Evolutionary conservation across 1,139 yeast genomes (phyloP), one percentile per base, ranked within the genome.

Genomic region (Blastobotrys petasosporus): DNA sequence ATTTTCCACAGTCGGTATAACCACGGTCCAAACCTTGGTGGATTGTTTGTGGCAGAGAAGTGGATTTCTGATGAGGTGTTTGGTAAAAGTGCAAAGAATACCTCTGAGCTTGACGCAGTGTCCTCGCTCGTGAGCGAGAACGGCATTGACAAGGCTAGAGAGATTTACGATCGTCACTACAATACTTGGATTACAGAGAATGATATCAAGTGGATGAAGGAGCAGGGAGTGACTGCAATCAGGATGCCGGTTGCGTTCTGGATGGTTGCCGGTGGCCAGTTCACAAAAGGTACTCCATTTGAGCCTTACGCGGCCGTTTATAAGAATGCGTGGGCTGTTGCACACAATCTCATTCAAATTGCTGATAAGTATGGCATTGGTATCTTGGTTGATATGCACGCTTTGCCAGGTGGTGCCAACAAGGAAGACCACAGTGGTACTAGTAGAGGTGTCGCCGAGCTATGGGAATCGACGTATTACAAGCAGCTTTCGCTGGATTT

Each of bases 171-270:
- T 53, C 54, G 67, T 2, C 95, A 85, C 63, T 92, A 95, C 87
- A 66, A 62, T 11, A 60, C 59, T n/a, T 90, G 79, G 62, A 70
- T 83, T 55, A 63, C 64, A 32, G 86, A 80, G 46, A 73, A 73
- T 9, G 97, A 92, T 60, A 88, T 96, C 95, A 61, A 73, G 16
- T 87, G 88, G 85, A 65, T 92, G 37, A 64, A 69, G 41, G 69
- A 71, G 16, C 78, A 76, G 42, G 82, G 83, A 6, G 86, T 86
- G 15, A 87, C 85, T 13, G 75, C 88, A 0, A 75, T 92, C 7
- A 73, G 98, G 55, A 73, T 90, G 7, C 97, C 98, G 3, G 66
- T 92, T 54, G 97, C 97, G 0, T 92, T 85, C 64, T 92, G 96
- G 96, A 81, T 78, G 49, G 77, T 88, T 9, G 76, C 70, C 41